A percentile compares a stretch with the other conserved stretches of the same genome.
Evolutionary conservation across 2,329 filamentous ascomycete species (phyloP).

Genomic region (Colletotrichum liaoningense): DNA sequence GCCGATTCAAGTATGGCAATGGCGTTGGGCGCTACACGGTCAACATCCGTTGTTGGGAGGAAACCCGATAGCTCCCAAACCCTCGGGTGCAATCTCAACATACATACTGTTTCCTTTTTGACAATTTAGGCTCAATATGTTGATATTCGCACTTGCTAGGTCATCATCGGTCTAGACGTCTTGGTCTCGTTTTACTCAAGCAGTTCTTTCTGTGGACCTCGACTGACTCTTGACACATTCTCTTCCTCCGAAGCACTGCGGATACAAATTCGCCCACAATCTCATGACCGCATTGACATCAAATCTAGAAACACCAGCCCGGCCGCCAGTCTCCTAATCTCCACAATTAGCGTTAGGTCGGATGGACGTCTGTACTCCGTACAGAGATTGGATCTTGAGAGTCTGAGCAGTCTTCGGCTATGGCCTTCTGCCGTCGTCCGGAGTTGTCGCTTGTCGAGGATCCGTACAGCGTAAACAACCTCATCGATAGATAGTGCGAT

Average conservation of each 20-base stretch:
- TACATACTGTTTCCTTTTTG: not conserved
- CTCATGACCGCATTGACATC: conserved; percentile 1
- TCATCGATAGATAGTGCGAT: not conserved
- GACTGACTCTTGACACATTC: not conserved
- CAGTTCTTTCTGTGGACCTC: not conserved
- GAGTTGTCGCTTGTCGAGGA: not conserved
- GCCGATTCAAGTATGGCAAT: not conserved
- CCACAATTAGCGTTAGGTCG: not conserved
- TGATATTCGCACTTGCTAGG: not conserved
- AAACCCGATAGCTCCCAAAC: not conserved
- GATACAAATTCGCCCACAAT: not conserved
- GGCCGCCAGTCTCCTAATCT: not conserved
- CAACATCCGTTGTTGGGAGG: not conserved
- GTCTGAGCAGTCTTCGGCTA: not conserved
- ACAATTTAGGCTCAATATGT: not conserved
- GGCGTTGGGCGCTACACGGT: not conserved
- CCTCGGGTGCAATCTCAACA: not conserved
- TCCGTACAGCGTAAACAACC: not conserved
- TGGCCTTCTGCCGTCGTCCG: not conserved
- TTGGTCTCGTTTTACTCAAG: not conserved
- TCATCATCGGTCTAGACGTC: not conserved
- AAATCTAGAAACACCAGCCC: not conserved
- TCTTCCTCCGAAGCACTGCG: not conserved
- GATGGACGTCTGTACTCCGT: not conserved
- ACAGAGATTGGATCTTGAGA: not conserved